Percentiles rank a stretch among this genome's conserved stretches.
Evolutionary conservation across 495 filamentous ascomycete species (phyloP).

Genomic region (Aspergillus cavernicola): DNA sequence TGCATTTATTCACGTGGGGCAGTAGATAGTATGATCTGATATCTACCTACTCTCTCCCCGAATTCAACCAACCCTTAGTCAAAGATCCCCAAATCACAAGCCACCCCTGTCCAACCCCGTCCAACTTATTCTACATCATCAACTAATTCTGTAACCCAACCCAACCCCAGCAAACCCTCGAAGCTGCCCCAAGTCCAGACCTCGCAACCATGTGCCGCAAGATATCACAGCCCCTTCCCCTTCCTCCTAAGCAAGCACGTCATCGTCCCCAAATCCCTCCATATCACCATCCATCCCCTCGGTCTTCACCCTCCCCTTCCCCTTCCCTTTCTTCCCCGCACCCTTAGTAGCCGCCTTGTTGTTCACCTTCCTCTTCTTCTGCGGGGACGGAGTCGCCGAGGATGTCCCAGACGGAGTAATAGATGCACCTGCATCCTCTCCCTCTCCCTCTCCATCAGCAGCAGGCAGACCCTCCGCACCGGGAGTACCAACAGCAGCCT

Average conservation of each 20-base stretch:
- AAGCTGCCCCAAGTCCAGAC: no score
- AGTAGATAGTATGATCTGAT: no score
- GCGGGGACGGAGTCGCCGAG: background rate
- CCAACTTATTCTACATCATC: no score
- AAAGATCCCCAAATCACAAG: no score
- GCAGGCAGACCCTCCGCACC: background rate
- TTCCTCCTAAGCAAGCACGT: background rate
- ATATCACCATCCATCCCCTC: background rate
- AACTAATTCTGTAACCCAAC: no score
- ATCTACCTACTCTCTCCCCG: no score
- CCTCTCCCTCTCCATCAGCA: background rate
- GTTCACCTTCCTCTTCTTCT: slow-evolving; percentile 1
- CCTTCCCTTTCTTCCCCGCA: background rate
- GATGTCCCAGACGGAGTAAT: background rate
- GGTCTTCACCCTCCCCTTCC: background rate
- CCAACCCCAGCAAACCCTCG: no score
- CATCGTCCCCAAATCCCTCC: background rate
- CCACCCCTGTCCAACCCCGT: no score
- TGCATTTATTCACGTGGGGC: background rate
- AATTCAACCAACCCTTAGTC: no score
- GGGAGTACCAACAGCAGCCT: background rate
- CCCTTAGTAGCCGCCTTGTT: background rate
- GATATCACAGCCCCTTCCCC: no score
- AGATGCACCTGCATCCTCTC: background rate
- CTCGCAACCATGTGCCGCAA: no score